Evolutionary conservation across 345 rosid genomes (phyloP), one percentile per base, ranked within the genome.

Genomic region (Eucalyptus viminalis): DNA sequence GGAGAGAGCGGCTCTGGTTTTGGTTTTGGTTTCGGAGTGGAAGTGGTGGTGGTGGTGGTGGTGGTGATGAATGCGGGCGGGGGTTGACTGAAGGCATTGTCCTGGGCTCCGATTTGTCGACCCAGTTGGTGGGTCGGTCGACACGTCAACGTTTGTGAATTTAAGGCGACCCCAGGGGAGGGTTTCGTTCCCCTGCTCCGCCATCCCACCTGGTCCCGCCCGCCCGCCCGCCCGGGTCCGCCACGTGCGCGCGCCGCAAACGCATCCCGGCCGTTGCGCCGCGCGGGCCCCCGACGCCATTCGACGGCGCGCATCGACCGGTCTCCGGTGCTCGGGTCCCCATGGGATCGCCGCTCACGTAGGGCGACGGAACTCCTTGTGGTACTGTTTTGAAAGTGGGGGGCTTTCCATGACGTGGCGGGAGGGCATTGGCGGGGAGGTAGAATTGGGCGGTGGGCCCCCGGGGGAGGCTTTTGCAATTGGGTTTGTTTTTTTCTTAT

Each of bases 101-200:
- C 50, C 14, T 88, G 27, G 50, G 56, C 44, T 88, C 72, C 88
- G 90, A 86, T 88, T 72, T 88, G 90, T 89, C 89, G 90, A 80
- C 29, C 90, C 87, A 31, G 86, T 72, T 72, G 81, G 89, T 76
- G 88, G 91, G 90, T 89, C 1, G 90, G 29, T 62, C 72, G 93
- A 86, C 94, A 92, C 95, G 95, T 92, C 95, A 91, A 15, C 90
- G 60, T 89, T 89, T 65, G 80, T 90, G 94, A 93, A 92, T 92
- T 93, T 90, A 93, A 93, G 93, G 95, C 93, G 50, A 56, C 40
- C 22, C 5, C 54, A 5, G 43, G 65, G 89, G 44, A 29, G 51
- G 58, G 60, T 9, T 87, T 37, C 40, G 21, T 81, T 92, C 90
- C 2, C 21, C 49, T 94, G 92, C 90, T 83, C n/a, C 29, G 67